phyloP scores from a whole-genome alignment of 768 basidiomycete genomes.

The Rhizopogon salebrosus region DNA sequence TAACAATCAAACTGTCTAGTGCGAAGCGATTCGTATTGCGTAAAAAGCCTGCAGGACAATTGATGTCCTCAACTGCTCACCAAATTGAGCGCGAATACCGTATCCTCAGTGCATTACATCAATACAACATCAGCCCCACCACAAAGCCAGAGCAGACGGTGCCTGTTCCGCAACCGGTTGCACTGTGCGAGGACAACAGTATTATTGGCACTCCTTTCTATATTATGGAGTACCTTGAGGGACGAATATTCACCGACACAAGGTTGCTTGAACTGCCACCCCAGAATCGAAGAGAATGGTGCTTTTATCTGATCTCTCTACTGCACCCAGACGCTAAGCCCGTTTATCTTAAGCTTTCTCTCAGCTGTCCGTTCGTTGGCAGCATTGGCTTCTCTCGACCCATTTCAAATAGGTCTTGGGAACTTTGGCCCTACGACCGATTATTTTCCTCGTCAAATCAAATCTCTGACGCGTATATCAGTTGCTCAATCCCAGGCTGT shows the following conservation, averaged over 20 bases:
- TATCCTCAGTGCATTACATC: constrained; percentile 72
- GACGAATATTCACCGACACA: constrained; percentile 87
- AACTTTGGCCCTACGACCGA: constrained; percentile 68
- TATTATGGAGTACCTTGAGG: constrained; percentile 93
- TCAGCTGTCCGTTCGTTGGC: constrained; percentile 70
- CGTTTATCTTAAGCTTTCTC: constrained; percentile 54
- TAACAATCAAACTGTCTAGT: constrained; percentile 25
- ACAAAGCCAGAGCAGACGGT: constrained; percentile 51
- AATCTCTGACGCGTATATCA: constrained; percentile 79
- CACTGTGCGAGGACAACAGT: constrained; percentile 71
- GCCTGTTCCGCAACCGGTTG: constrained; percentile 81
- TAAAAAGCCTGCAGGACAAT: constrained; percentile 85
- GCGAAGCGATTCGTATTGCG: constrained; percentile 75
- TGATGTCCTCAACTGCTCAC: constrained; percentile 89
- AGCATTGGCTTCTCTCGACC: constrained; percentile 59
- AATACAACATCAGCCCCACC: constrained; percentile 54
- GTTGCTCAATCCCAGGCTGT: constrained; percentile 64
- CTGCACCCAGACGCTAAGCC: not conserved
- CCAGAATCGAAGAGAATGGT: constrained; percentile 69
- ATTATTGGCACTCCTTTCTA: constrained; percentile 92
- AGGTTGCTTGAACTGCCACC: constrained; percentile 66
- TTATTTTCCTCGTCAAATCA: constrained; percentile 94
- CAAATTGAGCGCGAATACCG: constrained; percentile 92
- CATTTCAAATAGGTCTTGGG: constrained; percentile 59
- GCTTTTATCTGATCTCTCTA: constrained; percentile 13